A percentile compares a stretch with the other conserved stretches of the same genome.
Evolutionary conservation across 352 stramenopile genomes (phyloP).

Genomic region (Elongisporangium prolatum): DNA sequence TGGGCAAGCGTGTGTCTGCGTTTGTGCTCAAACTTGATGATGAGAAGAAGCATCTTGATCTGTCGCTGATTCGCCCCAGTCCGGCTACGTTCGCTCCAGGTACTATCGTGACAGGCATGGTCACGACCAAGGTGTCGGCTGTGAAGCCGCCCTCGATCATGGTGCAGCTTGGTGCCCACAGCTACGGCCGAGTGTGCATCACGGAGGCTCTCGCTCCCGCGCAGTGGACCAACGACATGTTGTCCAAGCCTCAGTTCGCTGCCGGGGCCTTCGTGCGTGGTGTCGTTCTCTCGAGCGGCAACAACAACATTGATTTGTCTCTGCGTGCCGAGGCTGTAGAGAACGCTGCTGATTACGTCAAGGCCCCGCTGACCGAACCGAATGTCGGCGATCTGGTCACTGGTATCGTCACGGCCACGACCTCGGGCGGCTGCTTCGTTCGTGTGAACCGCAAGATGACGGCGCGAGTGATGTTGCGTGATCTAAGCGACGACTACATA

Average conservation of each 20-base stretch:
- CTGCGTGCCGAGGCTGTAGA: slow-evolving; percentile 58
- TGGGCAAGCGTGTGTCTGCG: slow-evolving; percentile 70
- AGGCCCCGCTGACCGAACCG: slow-evolving; percentile 23
- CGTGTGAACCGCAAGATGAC: slow-evolving; percentile 85
- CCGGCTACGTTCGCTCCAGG: slow-evolving; percentile 33
- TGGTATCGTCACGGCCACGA: slow-evolving; percentile 90
- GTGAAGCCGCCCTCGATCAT: slow-evolving; percentile 81
- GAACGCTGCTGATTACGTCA: slow-evolving; percentile 49
- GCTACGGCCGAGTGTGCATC: slow-evolving; percentile 76
- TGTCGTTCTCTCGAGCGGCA: slow-evolving; percentile 55
- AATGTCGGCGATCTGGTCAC: slow-evolving; percentile 86
- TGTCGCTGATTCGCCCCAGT: slow-evolving; percentile 57
- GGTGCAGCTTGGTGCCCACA: slow-evolving; percentile 74
- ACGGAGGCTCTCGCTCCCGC: slow-evolving; percentile 58
- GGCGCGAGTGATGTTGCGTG: slow-evolving; percentile 91
- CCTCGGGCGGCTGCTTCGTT: slow-evolving; percentile 92
- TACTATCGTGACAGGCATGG: slow-evolving; percentile 56
- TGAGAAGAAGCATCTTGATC: slow-evolving; percentile 68
- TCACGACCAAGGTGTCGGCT: slow-evolving; percentile 67
- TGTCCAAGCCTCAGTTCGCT: slow-evolving; percentile 54
- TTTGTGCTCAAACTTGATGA: slow-evolving; percentile 64
- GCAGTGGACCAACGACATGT: slow-evolving; percentile 72
- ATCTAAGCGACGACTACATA: slow-evolving; percentile 95
- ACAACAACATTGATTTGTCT: slow-evolving; percentile 67
- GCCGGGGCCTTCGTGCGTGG: slow-evolving; percentile 66